A percentile compares a stretch with the other conserved stretches of the same genome.
These are phyloP conservation scores for Blastomyces parvus DNA, from an alignment of 2,329 filamentous ascomycete genomes.

Conservation along the genomic window DNA sequence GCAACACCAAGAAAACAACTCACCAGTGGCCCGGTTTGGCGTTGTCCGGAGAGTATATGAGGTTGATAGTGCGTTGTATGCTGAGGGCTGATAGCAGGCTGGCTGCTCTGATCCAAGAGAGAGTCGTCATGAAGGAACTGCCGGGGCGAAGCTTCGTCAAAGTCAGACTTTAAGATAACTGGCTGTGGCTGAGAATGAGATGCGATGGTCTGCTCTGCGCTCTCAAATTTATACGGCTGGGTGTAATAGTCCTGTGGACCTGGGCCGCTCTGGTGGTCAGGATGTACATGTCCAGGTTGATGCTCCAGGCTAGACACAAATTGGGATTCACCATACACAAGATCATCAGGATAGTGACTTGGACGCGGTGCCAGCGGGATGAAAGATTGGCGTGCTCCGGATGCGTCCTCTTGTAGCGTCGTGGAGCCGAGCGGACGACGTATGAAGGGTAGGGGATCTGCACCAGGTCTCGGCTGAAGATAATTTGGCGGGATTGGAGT, in stretches of 20 bases:
- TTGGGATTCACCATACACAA: background rate
- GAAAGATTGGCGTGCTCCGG: conserved; percentile 11
- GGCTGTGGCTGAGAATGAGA: background rate
- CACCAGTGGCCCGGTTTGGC: conserved; percentile 12
- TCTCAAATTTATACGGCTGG: background rate
- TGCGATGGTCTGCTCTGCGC: background rate
- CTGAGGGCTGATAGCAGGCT: background rate
- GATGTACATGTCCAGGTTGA: conserved; percentile 4
- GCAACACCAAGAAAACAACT: background rate
- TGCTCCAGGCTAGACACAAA: conserved; percentile 3
- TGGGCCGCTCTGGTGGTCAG: background rate
- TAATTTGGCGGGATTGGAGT: conserved; percentile 11
- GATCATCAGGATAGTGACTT: background rate
- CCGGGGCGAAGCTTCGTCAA: background rate
- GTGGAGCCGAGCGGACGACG: conserved; percentile 10
- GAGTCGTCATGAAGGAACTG: background rate
- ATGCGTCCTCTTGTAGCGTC: conserved; percentile 10
- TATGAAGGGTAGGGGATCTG: conserved; percentile 9
- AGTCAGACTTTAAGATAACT: background rate
- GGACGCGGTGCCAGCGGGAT: conserved; percentile 18
- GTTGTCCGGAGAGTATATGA: conserved; percentile 7
- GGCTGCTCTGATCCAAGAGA: background rate
- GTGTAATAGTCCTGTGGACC: background rate
- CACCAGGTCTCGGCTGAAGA: conserved; percentile 13
- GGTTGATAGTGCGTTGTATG: conserved; percentile 6